Conservation (phyloP, 2,329 filamentous ascomycete species). For the Drechslerella coelobrocha region DNA sequence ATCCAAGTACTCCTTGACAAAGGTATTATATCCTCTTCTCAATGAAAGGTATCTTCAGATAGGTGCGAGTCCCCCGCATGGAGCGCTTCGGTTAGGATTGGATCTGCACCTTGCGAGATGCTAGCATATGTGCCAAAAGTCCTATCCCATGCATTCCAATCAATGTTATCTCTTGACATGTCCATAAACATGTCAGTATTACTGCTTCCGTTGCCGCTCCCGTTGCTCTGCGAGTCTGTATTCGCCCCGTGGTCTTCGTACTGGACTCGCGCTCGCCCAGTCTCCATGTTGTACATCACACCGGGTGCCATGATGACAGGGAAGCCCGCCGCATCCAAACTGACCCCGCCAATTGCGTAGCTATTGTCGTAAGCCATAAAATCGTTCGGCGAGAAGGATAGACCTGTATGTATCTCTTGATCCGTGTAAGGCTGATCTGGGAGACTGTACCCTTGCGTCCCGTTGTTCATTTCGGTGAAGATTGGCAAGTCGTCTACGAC, state of each 20-base stretch:
- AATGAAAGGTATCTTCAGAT: conserved; percentile 39
- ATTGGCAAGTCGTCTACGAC: conserved; percentile 45
- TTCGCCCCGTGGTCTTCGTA: conserved; percentile 38
- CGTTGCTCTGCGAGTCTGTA: conserved; percentile 31
- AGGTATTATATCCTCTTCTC: conserved; percentile 32
- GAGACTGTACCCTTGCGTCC: conserved; percentile 22
- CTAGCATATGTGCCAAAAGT: conserved; percentile 54
- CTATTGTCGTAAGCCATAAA: conserved; percentile 43
- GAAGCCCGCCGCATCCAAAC: conserved; percentile 40
- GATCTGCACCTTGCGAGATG: conserved; percentile 46
- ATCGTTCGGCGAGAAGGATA: conserved; percentile 29
- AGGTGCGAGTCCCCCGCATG: conserved; percentile 26
- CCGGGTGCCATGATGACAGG: conserved; percentile 46
- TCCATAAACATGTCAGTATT: conserved; percentile 52
- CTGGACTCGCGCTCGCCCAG: conserved; percentile 33
- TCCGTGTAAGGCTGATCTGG: conserved; percentile 41
- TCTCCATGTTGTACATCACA: conserved; percentile 50
- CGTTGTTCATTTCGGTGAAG: conserved; percentile 35
- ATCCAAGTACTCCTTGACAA: too few relatives aligned
- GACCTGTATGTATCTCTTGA: conserved; percentile 33
- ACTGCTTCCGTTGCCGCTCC: conserved; percentile 10
- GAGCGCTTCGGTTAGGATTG: conserved; percentile 5
- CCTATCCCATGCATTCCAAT: conserved; percentile 55
- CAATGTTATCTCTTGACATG: conserved; percentile 52
- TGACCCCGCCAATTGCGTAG: conserved; percentile 42